A percentile compares a stretch with the other conserved stretches of the same genome.
Evolutionary conservation across 805 yeast species (phyloP).

Genomic region (Huiozyma sinensis): DNA sequence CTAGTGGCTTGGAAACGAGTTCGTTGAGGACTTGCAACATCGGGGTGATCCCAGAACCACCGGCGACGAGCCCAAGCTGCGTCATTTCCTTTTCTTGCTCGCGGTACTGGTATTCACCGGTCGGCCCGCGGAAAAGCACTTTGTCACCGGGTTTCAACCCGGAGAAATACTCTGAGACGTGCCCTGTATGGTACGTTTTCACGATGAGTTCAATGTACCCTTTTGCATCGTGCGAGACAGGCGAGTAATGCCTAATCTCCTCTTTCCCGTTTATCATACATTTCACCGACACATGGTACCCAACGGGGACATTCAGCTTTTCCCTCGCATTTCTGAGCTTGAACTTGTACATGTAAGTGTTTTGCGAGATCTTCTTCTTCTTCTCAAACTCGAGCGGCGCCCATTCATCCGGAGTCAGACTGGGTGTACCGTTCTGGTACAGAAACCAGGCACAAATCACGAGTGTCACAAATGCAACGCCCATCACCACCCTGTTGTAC

Average conservation of each 20-base stretch:
- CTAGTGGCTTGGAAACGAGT: conserved; percentile 59
- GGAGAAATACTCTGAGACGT: conserved; percentile 57
- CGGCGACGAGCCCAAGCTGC: conserved; percentile 62
- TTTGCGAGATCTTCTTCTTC: conserved; percentile 56
- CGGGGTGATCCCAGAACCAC: conserved; percentile 87
- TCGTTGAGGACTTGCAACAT: conserved; percentile 68
- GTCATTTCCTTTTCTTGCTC: conserved; percentile 14
- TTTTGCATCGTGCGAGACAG: conserved; percentile 52
- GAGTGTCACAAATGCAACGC: neutral
- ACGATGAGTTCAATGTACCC: conserved; percentile 71
- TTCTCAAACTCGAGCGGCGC: conserved; percentile 56
- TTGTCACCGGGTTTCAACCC: conserved; percentile 50
- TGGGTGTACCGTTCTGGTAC: neutral
- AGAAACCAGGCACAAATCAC: neutral
- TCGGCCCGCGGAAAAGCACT: conserved; percentile 67
- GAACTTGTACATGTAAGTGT: conserved; percentile 64
- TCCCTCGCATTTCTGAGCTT: conserved; percentile 50
- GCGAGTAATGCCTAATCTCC: conserved; percentile 56
- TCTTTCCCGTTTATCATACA: conserved; percentile 27
- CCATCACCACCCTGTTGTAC: neutral
- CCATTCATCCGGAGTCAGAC: conserved; percentile 35
- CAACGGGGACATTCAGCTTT: conserved; percentile 54
- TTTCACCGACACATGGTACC: conserved; percentile 58
- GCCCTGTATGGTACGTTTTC: conserved; percentile 62
- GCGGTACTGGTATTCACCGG: conserved; percentile 53